Conservation (phyloP, 192 early-diverging fungal genomes). For the Borealophlyctis nickersoniae region DNA sequence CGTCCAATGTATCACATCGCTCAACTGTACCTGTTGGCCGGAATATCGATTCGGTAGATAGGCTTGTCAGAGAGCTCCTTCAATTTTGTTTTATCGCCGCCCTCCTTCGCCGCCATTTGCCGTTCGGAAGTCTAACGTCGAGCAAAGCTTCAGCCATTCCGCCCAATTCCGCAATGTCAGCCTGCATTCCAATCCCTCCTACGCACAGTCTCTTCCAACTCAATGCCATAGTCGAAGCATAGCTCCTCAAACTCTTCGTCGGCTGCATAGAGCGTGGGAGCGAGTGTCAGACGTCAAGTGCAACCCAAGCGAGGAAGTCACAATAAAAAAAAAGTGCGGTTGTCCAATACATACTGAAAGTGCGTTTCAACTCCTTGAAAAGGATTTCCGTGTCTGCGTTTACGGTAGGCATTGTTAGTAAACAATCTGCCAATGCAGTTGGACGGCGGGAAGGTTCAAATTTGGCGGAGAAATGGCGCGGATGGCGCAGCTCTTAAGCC, state of each 20-base stretch:
- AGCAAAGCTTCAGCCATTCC: neutral
- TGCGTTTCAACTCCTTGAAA: slow-evolving; percentile 73
- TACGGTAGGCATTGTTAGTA: slow-evolving; percentile 94
- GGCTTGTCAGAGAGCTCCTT: slow-evolving; percentile 69
- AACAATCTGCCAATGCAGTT: too few relatives aligned
- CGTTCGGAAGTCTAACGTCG: slow-evolving; percentile 68
- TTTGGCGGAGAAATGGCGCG: too few relatives aligned
- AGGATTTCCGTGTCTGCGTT: slow-evolving; percentile 88
- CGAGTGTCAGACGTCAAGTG: neutral
- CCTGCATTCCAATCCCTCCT: slow-evolving; percentile 4
- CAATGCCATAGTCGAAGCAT: slow-evolving; percentile 98
- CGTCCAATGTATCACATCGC: neutral
- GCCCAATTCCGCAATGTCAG: slow-evolving; percentile 2
- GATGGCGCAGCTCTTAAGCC: too few relatives aligned
- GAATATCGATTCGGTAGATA: slow-evolving; percentile 95
- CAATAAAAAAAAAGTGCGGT: neutral
- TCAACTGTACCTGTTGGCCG: slow-evolving; percentile 70
- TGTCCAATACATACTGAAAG: slow-evolving; percentile 58
- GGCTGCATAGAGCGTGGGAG: slow-evolving; percentile 37
- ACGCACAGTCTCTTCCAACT: slow-evolving; percentile 93
- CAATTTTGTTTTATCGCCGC: slow-evolving; percentile 42
- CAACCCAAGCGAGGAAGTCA: neutral
- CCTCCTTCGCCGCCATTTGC: slow-evolving; percentile 70
- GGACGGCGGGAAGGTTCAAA: too few relatives aligned
- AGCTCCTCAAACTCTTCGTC: slow-evolving; percentile 92